phyloP scores from a whole-genome alignment of 192 early-diverging fungal genomes.

The Chytriomyces sp. region DNA sequence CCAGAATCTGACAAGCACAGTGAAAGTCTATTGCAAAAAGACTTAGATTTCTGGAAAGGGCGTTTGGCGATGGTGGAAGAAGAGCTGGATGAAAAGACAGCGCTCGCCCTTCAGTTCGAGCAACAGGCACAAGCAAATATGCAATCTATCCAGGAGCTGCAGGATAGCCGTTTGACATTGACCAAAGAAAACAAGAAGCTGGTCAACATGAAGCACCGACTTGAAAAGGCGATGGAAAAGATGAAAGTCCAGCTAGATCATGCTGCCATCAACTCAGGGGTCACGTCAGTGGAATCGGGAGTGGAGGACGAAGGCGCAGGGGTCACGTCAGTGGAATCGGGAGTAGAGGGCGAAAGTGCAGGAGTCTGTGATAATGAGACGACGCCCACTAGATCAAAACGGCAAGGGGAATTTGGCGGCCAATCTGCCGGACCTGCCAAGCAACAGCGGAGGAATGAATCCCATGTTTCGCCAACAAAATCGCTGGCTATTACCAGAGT shows the following conservation, averaged over 20 bases:
- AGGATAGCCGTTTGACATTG: slow-evolving; percentile 2
- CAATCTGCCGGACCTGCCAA: background rate
- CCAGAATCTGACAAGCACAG: background rate
- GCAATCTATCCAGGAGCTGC: slow-evolving; percentile 16
- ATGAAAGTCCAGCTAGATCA: slow-evolving; percentile 11
- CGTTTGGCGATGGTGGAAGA: background rate
- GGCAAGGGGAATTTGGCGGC: background rate
- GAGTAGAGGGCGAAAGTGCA: too few species aligned
- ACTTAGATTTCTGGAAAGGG: background rate
- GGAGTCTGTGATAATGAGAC: background rate
- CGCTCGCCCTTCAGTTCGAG: slow-evolving; percentile 1
- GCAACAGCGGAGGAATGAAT: background rate
- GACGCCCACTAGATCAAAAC: slow-evolving; percentile 13
- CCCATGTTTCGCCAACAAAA: background rate
- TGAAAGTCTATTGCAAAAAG: background rate
- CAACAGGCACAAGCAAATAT: slow-evolving; percentile 13
- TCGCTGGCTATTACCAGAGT: background rate
- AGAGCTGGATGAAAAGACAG: background rate
- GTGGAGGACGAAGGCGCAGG: too few species aligned
- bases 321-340: background rate
- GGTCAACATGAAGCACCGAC: background rate
- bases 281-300: background rate
- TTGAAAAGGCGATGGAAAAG: slow-evolving; percentile 1
- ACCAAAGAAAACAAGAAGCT: slow-evolving; percentile 25
- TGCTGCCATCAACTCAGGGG: background rate